phyloP scores from a whole-genome alignment of 805 yeast species.

The Phaffomyces thermotolerans region DNA sequence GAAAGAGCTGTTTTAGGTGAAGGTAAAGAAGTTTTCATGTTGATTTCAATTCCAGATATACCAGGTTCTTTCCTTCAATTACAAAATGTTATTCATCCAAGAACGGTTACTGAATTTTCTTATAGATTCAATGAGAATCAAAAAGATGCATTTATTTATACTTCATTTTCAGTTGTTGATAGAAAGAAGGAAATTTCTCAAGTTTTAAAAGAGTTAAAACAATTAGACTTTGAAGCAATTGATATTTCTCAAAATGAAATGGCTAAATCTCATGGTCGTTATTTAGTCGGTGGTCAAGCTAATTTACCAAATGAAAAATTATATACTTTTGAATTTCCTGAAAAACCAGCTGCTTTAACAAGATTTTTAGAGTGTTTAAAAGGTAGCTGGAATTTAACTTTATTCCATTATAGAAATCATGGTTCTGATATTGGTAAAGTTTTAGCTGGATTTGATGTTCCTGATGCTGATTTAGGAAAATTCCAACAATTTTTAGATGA shows the following conservation, averaged over 20 bases:
- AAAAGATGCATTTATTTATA: conserved; percentile 67
- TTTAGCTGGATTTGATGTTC: conserved; percentile 83
- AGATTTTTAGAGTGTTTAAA: conserved; percentile 68
- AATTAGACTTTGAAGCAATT: conserved; percentile 61
- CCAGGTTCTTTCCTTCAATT: conserved; percentile 86
- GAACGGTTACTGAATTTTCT: conserved; percentile 90
- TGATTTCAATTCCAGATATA: conserved; percentile 82
- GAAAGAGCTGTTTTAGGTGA: conserved; percentile 99
- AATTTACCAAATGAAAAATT: conserved; percentile 67
- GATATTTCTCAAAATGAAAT: conserved; percentile 90
- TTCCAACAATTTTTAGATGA: conserved; percentile 62
- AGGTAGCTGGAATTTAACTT: conserved; percentile 81
- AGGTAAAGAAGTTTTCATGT: conserved; percentile 90
- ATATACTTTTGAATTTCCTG: conserved; percentile 90
- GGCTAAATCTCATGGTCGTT: conserved; percentile 95
- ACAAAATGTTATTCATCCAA: conserved; percentile 74
- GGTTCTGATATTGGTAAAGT: conserved; percentile 94
- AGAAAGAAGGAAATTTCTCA: conserved; percentile 64
- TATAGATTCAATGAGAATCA: conserved; percentile 51
- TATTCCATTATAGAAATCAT: conserved; percentile 95
- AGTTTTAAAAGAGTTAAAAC: conserved; percentile 51
- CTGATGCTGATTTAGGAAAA: conserved; percentile 55
- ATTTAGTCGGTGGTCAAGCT: conserved; percentile 89
- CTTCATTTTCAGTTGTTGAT: conserved; percentile 79
- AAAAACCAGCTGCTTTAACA: conserved; percentile 89